Evolutionary conservation across 495 filamentous ascomycete species (phyloP), one percentile per base, ranked within the genome.

Genomic region (Xylaria bambusicola): DNA sequence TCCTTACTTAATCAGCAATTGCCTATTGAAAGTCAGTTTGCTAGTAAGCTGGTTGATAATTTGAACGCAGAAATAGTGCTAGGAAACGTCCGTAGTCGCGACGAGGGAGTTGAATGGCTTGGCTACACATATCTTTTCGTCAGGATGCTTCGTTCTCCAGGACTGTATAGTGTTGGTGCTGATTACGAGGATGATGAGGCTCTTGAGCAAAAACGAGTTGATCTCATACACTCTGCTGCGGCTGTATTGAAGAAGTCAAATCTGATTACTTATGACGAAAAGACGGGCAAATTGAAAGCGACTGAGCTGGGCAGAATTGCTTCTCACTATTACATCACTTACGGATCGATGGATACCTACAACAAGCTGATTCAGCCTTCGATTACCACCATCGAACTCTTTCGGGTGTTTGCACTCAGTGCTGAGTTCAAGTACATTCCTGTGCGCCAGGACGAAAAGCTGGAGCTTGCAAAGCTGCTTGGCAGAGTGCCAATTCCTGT

Each of bases 381-480:
- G 13, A 90, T 98, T 60, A 89, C 88, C 17, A 88, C 88, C 17
- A 93, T 98, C 56, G 94, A 99, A 69, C 79, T 99, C 23, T 99
- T 99, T 86, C 86, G 94, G 9, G 86, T 98, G n/a, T 99, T 99
- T 68, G 89, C 94, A 15, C 83, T 98, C 15, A 98, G 94, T 66
- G 92, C 94, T 53, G 94, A 99, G 73, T 99, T 99, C 80, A 98
- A 97, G 73, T 99, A 97, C 69, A 98, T 99, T 51, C 94, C 94
- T 0, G 93, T 99, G 42, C 88, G 94, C 7, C 92, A 97, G 64
- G 94, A 99, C 67, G 94, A 99, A 76, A 97, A 97, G 73, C 78
- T 98, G 42, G 94, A 99, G 77, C 80, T 99, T 17, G 90, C 91
- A 12, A 97, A 98, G 68, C 82, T 99, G 45, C 80, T 98, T 15